Evolutionary conservation across 352 stramenopile species (phyloP), one percentile per base, ranked within the genome.

Genomic region (Phytopythium ostracodes): DNA sequence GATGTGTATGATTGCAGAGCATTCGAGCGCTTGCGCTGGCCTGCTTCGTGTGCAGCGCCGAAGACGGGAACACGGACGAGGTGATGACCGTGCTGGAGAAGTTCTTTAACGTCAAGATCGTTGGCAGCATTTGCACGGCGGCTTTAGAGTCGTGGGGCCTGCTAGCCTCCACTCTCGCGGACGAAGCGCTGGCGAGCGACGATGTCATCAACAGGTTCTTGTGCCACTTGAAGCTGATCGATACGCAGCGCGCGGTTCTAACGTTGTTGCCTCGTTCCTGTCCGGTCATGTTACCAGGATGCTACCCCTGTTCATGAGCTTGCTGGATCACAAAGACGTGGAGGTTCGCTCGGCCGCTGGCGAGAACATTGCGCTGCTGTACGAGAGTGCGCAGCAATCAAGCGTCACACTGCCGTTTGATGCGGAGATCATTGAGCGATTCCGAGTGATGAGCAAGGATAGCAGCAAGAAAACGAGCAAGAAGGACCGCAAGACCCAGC

Each of bases 381-480:
- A 89, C 40, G 85, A 96, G 71, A 81, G 67, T 17, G 68, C 77
- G 0, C 71, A 86, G 52, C 81, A 76, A 57, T 83, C 67, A 24
- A 69, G 75, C 33, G 57, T 84, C 0, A 56, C 70, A 33, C 59
- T 92, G 47, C 77, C 81, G 9, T 87, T 76, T 60, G 76, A 87
- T 35, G 80, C 77, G 10, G 79, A 91, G 38, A 83, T 93, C 31
- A n/a, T 94, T 18, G 75, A 83, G 40, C 83, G 81, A 20, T 87
- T 92, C 36, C 73, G 74, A 18, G 66, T 75, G 36, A 87, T 96
- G 84, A 94, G 85, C 79, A 94, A 94, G 62, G 82, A 93, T 47
- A 94, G 63, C 72, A 94, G 81, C 74, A 96, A 96, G 72, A 94
- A 92, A 65, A 93, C 86, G 67, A 94, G 81, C 73, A 96, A 96